Percentiles rank a stretch among this genome's conserved stretches.
These are phyloP conservation scores for Plenodomus biglobosus DNA, from an alignment of 2,329 filamentous ascomycete genomes.

Conservation along the genomic window DNA sequence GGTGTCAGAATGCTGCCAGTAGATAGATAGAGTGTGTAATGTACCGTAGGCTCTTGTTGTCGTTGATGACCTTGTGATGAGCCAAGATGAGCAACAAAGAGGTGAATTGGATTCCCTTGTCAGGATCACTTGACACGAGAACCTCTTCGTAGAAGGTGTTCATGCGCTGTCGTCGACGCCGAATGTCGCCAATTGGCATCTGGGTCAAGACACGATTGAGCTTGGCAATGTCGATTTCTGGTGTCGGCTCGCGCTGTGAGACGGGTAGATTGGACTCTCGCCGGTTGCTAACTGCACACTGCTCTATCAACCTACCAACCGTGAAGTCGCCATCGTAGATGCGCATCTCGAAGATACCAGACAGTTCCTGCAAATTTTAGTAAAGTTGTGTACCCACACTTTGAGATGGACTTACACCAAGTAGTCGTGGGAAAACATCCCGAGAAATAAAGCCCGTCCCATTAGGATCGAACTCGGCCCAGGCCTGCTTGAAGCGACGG, in stretches of 20 bases:
- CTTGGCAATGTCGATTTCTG: slow-evolving; percentile 68
- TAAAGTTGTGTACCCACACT: background rate
- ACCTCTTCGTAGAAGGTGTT: slow-evolving; percentile 98
- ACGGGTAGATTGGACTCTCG: slow-evolving; percentile 53
- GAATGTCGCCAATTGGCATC: slow-evolving; percentile 75
- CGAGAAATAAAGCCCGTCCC: slow-evolving; percentile 91
- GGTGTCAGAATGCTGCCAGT: slow-evolving; percentile 1
- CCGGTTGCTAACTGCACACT: slow-evolving; percentile 65
- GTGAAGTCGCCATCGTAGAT: slow-evolving; percentile 92
- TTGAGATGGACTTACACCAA: slow-evolving; percentile 61
- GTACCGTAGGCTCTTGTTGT: slow-evolving; percentile 89
- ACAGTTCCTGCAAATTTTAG: slow-evolving; percentile 64
- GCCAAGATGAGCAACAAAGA: slow-evolving; percentile 92
- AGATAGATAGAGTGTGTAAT: background rate
- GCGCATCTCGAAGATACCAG: slow-evolving; percentile 94
- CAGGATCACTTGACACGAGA: slow-evolving; percentile 86
- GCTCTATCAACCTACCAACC: slow-evolving; percentile 81
- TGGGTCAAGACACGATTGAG: slow-evolving; percentile 71
- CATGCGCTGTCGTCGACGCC: slow-evolving; percentile 73
- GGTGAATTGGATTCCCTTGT: slow-evolving; percentile 88
- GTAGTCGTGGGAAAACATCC: slow-evolving; percentile 81
- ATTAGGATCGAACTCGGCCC: slow-evolving; percentile 91
- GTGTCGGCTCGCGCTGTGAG: slow-evolving; percentile 42
- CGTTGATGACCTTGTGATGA: slow-evolving; percentile 98
- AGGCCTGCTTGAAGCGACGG: slow-evolving; percentile 95